Base-by-base conservation (phyloP, 75 land plant species). In the Chamaecyparis obtusa region DNA sequence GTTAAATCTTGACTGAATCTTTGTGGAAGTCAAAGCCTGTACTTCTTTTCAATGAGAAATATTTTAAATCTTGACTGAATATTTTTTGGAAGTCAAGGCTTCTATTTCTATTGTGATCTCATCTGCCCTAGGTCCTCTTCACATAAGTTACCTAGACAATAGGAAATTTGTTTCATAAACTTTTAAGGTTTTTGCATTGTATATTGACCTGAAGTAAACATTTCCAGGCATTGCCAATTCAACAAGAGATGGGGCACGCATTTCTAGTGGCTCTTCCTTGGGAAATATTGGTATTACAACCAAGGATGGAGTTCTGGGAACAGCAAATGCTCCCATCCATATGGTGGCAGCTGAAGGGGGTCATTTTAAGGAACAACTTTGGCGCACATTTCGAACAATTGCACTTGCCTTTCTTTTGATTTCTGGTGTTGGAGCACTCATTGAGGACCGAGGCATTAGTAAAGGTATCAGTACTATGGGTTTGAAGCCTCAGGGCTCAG, bases 321-420 rank as follows among this genome's bases (percentile, higher is more conserved):
- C 99, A 78, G 84, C 97, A 67, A 91, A 83, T 89, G 92, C 99
- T 85, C 99, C 99, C 79, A 94, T 98, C 37, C 99, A 98, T 87
- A 96, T 97, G 97, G 99, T 98, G 60, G 87, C 96, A 80, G 88
- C 97, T 2, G 99, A 96, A 89, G 96, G 97, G 72, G 95, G 95
- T 2, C 84, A 89, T 87, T 95, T 98, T 57, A 98, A 95, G 87
- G 97, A 93, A 57, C 99, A 98, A 89, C 81, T 97, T 33, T 98
- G 99, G 99, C 97, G 97, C 60, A 98, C 99, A 17, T 85, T 96
- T 82, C 95, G 99, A 60, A 87, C 94, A 76, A 71, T 98, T 87
- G 99, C 95, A 43, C 71, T 98, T 37, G 92, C 93, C n/a, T 98
- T 98, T 89, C 90, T 98, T 76, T 36, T 96, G 55, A 93, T 98